phyloP scores from a whole-genome alignment of 139 green algal genomes.

The Pleodorina starrii region DNA sequence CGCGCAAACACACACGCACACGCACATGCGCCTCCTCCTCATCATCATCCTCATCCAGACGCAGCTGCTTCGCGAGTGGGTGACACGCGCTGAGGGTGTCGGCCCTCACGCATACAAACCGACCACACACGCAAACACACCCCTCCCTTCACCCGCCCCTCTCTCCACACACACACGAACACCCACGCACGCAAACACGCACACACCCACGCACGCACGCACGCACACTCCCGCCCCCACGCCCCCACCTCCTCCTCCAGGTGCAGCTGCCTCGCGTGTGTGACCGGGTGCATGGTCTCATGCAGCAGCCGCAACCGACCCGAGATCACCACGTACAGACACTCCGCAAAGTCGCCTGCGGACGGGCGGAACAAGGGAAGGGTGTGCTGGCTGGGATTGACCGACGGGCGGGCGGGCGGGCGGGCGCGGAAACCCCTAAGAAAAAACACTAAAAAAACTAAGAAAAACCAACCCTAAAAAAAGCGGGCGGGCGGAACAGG shows the following conservation, averaged over 20 bases:
- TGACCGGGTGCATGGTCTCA: slow-evolving; percentile 59
- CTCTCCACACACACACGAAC: background rate
- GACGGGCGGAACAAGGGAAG: background rate
- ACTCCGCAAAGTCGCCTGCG: slow-evolving; percentile 69
- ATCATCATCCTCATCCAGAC: background rate
- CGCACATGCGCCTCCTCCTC: background rate
- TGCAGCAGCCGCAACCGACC: slow-evolving; percentile 76
- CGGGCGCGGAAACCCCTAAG: no score
- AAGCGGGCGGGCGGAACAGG: no score
- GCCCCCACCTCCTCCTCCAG: slow-evolving; percentile 54
- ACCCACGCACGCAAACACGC: background rate
- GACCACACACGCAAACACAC: background rate
- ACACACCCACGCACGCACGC: slow-evolving; percentile 8
- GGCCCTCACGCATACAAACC: background rate
- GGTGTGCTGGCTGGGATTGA: no score
- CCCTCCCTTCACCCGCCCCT: background rate
- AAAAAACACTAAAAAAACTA: no score
- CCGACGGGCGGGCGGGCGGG: no score
- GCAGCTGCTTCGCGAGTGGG: background rate
- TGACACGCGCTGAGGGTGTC: background rate
- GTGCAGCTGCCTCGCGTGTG: slow-evolving; percentile 47
- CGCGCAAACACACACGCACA: background rate
- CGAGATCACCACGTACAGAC: slow-evolving; percentile 85
- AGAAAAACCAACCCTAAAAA: no score
- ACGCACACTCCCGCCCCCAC: background rate